These are phyloP conservation scores for Aspergillus indologenus DNA, from an alignment of 495 filamentous ascomycete genomes.

Conservation along the genomic window DNA sequence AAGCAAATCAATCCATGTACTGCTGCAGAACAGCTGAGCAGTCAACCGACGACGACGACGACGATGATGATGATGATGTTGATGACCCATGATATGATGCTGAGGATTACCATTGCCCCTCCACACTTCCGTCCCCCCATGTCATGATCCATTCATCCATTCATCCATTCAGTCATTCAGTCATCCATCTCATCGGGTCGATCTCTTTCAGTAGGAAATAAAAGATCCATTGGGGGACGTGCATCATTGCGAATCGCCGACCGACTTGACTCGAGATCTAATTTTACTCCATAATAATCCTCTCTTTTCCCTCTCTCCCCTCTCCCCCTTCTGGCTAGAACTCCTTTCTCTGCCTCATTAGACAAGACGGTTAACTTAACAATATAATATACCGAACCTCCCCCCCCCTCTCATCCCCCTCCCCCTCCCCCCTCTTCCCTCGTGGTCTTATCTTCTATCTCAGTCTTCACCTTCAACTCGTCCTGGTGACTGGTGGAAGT, in stretches of 20 bases:
- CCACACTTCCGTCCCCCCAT: not conserved
- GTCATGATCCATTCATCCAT: slow-evolving; percentile 1
- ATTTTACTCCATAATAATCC: slow-evolving; percentile 4
- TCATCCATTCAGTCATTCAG: slow-evolving; percentile 3
- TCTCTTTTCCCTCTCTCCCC: not conserved
- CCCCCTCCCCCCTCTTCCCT: not conserved
- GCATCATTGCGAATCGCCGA: not conserved
- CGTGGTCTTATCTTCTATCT: not conserved
- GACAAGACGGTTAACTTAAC: not conserved
- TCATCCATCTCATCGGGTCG: not conserved
- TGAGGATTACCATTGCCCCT: not conserved
- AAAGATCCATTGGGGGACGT: not conserved
- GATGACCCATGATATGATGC: not conserved
- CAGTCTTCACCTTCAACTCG: not conserved
- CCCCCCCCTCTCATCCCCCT: not conserved
- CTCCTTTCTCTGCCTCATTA: not conserved
- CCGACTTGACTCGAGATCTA: slow-evolving; percentile 1
- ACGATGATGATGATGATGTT: not conserved
- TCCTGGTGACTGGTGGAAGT: not conserved
- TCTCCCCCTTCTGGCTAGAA: not conserved
- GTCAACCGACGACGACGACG: too few relatives aligned
- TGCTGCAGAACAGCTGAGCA: not conserved
- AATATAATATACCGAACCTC: not conserved
- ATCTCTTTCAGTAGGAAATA: not conserved
- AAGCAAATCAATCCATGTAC: not conserved